Evolutionary conservation across 768 basidiomycete species (phyloP).

Genomic region (Pleurotus djamor): DNA sequence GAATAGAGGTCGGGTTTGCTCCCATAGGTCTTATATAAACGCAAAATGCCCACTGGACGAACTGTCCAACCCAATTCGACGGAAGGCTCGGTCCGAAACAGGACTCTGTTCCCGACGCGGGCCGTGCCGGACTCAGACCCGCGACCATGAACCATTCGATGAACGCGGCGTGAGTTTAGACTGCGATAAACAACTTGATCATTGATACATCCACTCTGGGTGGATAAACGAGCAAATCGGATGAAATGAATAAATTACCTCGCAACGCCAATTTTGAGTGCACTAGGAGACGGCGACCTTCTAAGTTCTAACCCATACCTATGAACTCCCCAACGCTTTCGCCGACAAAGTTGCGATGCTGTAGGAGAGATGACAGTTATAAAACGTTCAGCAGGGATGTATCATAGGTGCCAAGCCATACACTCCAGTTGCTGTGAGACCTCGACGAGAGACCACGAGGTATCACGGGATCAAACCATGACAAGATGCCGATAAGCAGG

Average conservation of each 20-base stretch:
- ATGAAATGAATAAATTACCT: too few relatives aligned
- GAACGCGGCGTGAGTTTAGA: neutral
- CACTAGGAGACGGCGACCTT: too few relatives aligned
- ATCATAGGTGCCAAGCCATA: neutral
- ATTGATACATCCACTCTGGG: neutral
- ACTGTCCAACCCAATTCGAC: conserved; percentile 13
- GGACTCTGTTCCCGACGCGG: conserved; percentile 16
- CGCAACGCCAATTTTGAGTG: too few relatives aligned
- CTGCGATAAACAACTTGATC: too few relatives aligned
- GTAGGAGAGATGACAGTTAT: neutral
- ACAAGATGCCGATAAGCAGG: too few relatives aligned
- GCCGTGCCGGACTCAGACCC: conserved; percentile 15
- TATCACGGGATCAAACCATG: too few relatives aligned
- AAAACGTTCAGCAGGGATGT: neutral
- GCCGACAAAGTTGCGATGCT: conserved; percentile 1
- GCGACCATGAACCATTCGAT: conserved; percentile 5
- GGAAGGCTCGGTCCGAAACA: conserved; percentile 20
- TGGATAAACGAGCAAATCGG: too few relatives aligned
- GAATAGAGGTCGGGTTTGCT: neutral
- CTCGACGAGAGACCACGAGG: too few relatives aligned
- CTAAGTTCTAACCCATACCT: too few relatives aligned
- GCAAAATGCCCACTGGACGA: conserved; percentile 16
- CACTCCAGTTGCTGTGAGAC: neutral
- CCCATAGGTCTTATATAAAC: conserved; percentile 1
- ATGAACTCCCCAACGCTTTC: neutral